Base-by-base conservation (phyloP, 192 early-diverging fungal genomes). In the Backusella liffmaniae region DNA sequence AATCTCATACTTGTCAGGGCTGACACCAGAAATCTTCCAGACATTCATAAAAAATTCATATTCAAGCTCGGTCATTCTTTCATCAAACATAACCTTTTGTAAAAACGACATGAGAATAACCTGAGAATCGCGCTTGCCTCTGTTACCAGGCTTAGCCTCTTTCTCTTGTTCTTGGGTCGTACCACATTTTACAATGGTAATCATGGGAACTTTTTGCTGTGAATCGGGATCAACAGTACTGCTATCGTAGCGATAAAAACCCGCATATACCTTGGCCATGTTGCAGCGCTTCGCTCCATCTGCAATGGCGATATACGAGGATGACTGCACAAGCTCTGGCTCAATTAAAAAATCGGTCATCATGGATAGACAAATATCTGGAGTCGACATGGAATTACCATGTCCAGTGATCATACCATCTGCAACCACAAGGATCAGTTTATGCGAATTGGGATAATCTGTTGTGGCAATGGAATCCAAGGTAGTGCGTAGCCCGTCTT, bases 111-210 rank as follows among this genome's bases (percentile, higher is more conserved):
- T 98, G 39, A 99, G 85, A 70, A 99, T 88, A 67, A 99, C 90
- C 83, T 99, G 97, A 10, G 96, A 96, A 81, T 99, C 97, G 36
- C 97, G 92, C 87, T 99, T 99, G 62, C 97, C 97, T 76, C 97
- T 88, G 82, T 95, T 95, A 23, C 93, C 93, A 30, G 94, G 91
- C 82, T 94, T 95, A 42, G 77, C 71, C 62, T 90, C 86, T 51
- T 79, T 83, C 32, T 83, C 75, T 32, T 44, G 39, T 77, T 92
- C 91, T 10, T 84, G 88, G 49, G 89, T 85, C 1, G 86, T 85
- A 69, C 94, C 94, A 79, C 76, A 77, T 29, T 81, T 81, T 29
- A 69, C 73, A 18, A 95, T 88, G 46, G 88, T 79, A 12, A 94
- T 81, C 87, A 94, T 91, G 16, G 94, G 94, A 23, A 95, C 88